Percentiles rank a stretch among this genome's conserved stretches.
Evolutionary conservation across 73 alveolate genomes (phyloP).

Genomic region (Paramecium caudatum): DNA sequence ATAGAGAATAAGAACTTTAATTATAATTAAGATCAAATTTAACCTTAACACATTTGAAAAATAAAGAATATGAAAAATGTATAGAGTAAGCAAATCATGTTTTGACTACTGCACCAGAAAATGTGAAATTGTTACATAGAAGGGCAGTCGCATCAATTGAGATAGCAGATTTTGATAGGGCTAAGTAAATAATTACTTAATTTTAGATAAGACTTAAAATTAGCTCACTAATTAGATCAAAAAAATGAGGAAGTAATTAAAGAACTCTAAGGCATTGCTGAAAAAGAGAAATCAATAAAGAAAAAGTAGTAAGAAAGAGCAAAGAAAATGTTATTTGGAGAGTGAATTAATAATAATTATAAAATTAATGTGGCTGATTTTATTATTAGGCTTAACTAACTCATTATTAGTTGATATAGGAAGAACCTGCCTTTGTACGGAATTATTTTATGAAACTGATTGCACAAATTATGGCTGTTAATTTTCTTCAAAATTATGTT

Average conservation of each 20-base stretch:
- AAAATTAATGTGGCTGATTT: no score
- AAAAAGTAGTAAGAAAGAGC: slow-evolving; percentile 65
- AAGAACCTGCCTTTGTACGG: background rate
- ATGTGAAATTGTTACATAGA: slow-evolving; percentile 58
- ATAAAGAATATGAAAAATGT: slow-evolving; percentile 37
- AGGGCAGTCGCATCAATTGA: slow-evolving; percentile 64
- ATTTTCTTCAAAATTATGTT: background rate
- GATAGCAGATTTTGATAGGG: slow-evolving; percentile 31
- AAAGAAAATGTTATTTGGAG: slow-evolving; percentile 64
- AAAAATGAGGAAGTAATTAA: slow-evolving; percentile 45
- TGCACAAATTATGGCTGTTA: slow-evolving; percentile 6
- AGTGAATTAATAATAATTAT: slow-evolving; percentile 6
- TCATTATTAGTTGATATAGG: no score
- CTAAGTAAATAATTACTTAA: background rate
- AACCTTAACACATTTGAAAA: slow-evolving; percentile 20
- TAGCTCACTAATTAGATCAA: slow-evolving; percentile 10
- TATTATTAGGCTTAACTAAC: no score
- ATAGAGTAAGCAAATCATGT: background rate
- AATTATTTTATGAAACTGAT: slow-evolving; percentile 1
- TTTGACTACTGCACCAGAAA: background rate
- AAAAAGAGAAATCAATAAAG: slow-evolving; percentile 28
- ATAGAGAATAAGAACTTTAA: slow-evolving; percentile 31
- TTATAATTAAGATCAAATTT: slow-evolving; percentile 51
- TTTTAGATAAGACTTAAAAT: slow-evolving; percentile 33
- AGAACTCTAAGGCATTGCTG: background rate